Evolutionary conservation across 2,329 filamentous ascomycete species (phyloP), one percentile per base, ranked within the genome.

Genomic region (Chaetomium sp.): DNA sequence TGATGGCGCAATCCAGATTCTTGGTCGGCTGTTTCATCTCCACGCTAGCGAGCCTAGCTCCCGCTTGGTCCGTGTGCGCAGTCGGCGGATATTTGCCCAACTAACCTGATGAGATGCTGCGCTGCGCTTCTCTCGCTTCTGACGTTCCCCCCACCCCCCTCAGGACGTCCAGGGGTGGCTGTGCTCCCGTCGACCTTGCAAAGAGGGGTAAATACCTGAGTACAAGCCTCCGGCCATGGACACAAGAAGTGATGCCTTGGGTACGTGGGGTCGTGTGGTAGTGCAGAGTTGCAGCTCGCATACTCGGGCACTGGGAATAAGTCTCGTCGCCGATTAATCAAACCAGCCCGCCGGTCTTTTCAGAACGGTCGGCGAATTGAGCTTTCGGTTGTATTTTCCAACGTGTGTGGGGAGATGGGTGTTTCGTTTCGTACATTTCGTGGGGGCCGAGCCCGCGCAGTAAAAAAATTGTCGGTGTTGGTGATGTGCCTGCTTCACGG

Each of bases 1-100:
- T 1, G 62, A 64, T 64, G 57, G 63, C 63, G 59, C 55, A 55
- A 59, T 49, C 62, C 21, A 49, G 45, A 13, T 54, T 57, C 21
- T n/a, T 60, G 64, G 23, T 66, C 64, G 64, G 56, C 64, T 63
- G 64, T 66, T 66, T 66, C 64, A 66, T 60, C 16, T 57, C 35
- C 25, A 33, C 60, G 42, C 56, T 31, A 59, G n/a, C 35, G 21
- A 49, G 38, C 49, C 29, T 50, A 56, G 63, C 49, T 62, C 57
- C 63, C 63, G 62, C 50, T 5, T 47, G 55, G 42, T 57, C 54
- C 54, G 54, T 57, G 54, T 45, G 54, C 33, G 47, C 57, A 35
- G 27, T 58, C 57, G 45, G 57, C 45, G 45, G 45, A 60, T 60
- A 31, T 60, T 45, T 54, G 31, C 23, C 23, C 25, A 42, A 38